Evolutionary conservation across 768 basidiomycete genomes (phyloP), one percentile per base, ranked within the genome.

Genomic region (Lactarius hengduanensis): DNA sequence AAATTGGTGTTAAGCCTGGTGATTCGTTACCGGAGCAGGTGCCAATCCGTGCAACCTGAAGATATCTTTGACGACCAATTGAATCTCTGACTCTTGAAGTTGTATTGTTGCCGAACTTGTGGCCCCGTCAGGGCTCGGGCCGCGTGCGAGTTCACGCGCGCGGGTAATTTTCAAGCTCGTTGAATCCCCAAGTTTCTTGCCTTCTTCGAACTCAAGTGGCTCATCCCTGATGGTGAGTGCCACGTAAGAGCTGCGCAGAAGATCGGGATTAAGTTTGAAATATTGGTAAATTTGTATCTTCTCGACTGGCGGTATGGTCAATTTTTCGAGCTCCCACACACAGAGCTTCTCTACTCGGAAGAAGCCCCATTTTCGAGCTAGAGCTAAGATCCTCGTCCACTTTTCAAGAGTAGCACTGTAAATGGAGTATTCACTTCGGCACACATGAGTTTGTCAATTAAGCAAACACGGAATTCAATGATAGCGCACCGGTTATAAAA

Each of bases 341-440:
- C 86, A 85, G 1, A 79, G 84, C 57, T 62, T 68, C 38, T 78
- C 81, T 2, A 89, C 80, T 53, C 84, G 81, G 0, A 68, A 70
- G 68, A 90, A 90, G 0, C 63, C 36, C 88, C 88, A 91, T 6
- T 75, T 71, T 16, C 83, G 77, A 0, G 88, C 79, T 1, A 90
- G 82, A 1, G 70, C 71, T 0, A 91, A 74, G 47, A 91, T 84
- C 0, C 73, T 73, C 0, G 74, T 73, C 90, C 90, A 91, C 2
- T 83, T 81, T 0, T 79, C 76, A 0, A 82, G 73, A 0, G 76
- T 73, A 1, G 84, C 82, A 9, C 81, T 78, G 59, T 88, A 87
- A 0, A 84, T 74, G 0, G 86, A 84, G 67, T 86, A 88, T 54
- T 74, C 78, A 0, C 88, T 90, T 70, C 32, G 22, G 13, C 34